Evolutionary conservation across 345 rosid species (phyloP).

Genomic region (Salix caprea): DNA sequence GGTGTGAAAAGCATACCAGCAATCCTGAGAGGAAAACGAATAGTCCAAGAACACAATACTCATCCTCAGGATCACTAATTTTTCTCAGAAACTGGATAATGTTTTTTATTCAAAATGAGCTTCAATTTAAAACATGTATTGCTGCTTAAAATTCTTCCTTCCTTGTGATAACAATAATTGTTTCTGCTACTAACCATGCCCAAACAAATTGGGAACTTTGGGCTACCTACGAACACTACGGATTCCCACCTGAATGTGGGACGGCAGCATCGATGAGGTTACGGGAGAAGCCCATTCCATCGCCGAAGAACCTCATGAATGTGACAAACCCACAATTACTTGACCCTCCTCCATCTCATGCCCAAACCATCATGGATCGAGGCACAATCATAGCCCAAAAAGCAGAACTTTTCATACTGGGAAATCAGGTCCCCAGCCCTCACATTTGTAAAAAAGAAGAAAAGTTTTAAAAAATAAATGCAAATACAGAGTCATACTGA

Average conservation of each 20-base stretch:
- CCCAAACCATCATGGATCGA: neutral
- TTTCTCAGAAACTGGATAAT: too few species aligned
- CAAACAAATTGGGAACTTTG: too few species aligned
- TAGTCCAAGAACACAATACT: slow-evolving; percentile 46
- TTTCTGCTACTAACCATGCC: too few species aligned
- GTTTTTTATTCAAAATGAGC: neutral
- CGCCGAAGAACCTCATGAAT: neutral
- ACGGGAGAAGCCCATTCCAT: neutral
- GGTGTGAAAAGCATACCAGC: slow-evolving; percentile 79
- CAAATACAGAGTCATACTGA: neutral
- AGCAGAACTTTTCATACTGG: neutral
- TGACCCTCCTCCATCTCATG: neutral
- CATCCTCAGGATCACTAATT: too few species aligned
- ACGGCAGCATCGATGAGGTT: too few species aligned
- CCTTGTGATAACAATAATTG: too few species aligned
- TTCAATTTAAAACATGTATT: neutral
- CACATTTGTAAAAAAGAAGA: neutral
- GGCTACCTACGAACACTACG: too few species aligned
- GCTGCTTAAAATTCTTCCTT: neutral
- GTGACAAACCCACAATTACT: neutral
- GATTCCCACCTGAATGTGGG: too few species aligned
- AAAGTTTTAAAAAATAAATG: neutral
- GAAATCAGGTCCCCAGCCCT: neutral
- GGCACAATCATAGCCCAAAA: neutral
- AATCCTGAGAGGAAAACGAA: slow-evolving; percentile 65